Evolutionary conservation across 129 eudicot species (phyloP).

Genomic region (Flaveria robusta): DNA sequence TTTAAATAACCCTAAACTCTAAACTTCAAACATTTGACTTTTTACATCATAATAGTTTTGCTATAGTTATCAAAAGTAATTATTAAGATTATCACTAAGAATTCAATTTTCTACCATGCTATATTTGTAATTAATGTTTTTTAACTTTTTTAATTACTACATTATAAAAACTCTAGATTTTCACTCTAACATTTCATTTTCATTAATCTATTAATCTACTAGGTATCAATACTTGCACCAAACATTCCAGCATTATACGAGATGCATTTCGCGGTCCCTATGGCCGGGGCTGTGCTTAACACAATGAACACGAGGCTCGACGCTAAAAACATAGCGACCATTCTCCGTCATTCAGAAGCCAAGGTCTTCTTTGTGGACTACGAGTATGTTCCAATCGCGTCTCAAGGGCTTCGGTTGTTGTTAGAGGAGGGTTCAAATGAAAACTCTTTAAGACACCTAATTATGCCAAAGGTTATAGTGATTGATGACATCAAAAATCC

Average conservation of each 20-base stretch:
- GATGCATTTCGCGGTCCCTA: constrained; percentile 8
- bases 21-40: no score
- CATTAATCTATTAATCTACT: background rate
- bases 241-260: constrained; percentile 6
- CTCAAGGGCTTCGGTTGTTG: constrained; percentile 1
- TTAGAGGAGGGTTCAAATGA: background rate
- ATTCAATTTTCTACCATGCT: background rate
- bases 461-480: background rate
- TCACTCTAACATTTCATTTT: background rate
- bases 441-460: background rate
- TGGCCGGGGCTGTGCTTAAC: constrained; percentile 1
- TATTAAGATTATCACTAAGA: no score
- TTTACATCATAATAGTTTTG: no score
- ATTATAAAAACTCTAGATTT: background rate
- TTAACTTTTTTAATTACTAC: background rate
- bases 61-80: no score
- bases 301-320: constrained; percentile 1
- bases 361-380: background rate
- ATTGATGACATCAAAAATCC: background rate
- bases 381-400: background rate
- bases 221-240: constrained; percentile 9
- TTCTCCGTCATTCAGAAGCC: background rate
- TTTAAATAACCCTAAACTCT: no score
- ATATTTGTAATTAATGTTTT: background rate
- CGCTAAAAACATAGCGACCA: background rate